Conservation (phyloP, 306 rosid genomes). For the Dryas drummondii region DNA sequence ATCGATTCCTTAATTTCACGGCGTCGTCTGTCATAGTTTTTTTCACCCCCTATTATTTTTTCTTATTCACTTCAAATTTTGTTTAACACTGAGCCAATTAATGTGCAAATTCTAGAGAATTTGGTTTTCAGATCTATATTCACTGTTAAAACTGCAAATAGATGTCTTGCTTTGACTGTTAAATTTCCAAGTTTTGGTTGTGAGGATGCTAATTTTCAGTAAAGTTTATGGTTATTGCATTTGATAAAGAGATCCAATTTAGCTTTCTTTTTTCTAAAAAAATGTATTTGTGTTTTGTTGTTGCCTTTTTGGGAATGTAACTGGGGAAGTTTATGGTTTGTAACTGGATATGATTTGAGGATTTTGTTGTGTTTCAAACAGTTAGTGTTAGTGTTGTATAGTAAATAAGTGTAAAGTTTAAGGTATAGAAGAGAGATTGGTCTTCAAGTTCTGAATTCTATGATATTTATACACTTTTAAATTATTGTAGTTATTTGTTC, state of each 20-base stretch:
- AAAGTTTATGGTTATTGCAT: background rate
- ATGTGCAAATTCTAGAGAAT: background rate
- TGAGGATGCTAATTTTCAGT: background rate
- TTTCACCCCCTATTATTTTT: no score
- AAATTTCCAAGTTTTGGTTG: background rate
- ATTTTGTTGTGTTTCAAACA: background rate
- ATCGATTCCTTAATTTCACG: no score
- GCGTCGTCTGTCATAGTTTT: no score
- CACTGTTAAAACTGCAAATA: background rate
- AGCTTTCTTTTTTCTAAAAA: background rate
- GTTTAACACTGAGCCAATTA: background rate
- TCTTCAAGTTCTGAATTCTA: background rate
- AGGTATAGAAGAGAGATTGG: background rate
- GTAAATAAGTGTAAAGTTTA: background rate
- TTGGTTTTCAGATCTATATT: background rate
- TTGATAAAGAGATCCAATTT: background rate
- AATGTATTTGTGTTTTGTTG: background rate
- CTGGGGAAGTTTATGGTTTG: background rate
- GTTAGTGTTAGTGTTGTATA: background rate
- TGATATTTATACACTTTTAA: background rate
- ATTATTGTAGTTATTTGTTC: background rate
- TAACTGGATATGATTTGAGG: background rate
- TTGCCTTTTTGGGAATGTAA: background rate
- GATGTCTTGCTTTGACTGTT: background rate
- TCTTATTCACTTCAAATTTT: background rate